These are phyloP conservation scores for Neurospora sublineolata DNA, from an alignment of 495 filamentous ascomycete genomes.

Conservation along the genomic window DNA sequence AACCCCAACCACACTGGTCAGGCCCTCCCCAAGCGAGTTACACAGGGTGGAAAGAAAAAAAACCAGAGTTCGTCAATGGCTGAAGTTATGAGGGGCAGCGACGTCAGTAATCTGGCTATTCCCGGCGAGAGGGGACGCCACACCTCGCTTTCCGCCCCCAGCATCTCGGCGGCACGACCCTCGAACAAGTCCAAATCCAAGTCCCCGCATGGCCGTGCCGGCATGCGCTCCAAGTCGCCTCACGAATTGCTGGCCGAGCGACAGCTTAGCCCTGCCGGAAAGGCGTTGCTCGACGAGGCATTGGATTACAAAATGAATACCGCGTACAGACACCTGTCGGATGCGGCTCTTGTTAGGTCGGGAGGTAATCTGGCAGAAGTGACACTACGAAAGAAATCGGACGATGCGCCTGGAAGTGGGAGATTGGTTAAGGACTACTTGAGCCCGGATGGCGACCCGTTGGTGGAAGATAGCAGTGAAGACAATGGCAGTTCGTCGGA, in stretches of 20 bases:
- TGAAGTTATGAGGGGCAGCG: slow-evolving; percentile 36
- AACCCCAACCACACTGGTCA: slow-evolving; percentile 36
- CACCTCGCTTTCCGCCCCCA: slow-evolving; percentile 31
- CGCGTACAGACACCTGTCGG: slow-evolving; percentile 52
- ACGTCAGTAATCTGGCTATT: slow-evolving; percentile 30
- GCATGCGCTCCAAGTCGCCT: slow-evolving; percentile 50
- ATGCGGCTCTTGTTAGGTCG: slow-evolving; percentile 47
- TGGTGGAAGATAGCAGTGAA: slow-evolving; percentile 42
- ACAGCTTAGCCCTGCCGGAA: slow-evolving; percentile 26
- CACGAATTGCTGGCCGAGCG: slow-evolving; percentile 28
- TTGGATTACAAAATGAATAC: slow-evolving; percentile 45
- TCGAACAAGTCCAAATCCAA: slow-evolving; percentile 54
- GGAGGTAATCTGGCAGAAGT: slow-evolving; percentile 44
- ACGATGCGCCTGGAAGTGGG: slow-evolving; percentile 35
- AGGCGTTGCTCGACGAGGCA: slow-evolving; percentile 37
- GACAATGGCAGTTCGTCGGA: slow-evolving; percentile 40
- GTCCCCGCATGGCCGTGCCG: slow-evolving; percentile 45
- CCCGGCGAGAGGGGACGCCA: slow-evolving; percentile 34
- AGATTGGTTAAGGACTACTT: slow-evolving; percentile 66
- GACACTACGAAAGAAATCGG: slow-evolving; percentile 32
- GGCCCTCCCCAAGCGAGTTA: slow-evolving; percentile 31
- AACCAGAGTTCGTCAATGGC: slow-evolving; percentile 32
- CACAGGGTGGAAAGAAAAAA: slow-evolving; percentile 29
- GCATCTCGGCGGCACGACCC: slow-evolving; percentile 21
- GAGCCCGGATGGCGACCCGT: slow-evolving; percentile 47